A percentile compares a stretch with the other conserved stretches of the same genome.
Evolutionary conservation across 768 basidiomycete genomes (phyloP).

Genomic region (Lactifluus subvellereus): DNA sequence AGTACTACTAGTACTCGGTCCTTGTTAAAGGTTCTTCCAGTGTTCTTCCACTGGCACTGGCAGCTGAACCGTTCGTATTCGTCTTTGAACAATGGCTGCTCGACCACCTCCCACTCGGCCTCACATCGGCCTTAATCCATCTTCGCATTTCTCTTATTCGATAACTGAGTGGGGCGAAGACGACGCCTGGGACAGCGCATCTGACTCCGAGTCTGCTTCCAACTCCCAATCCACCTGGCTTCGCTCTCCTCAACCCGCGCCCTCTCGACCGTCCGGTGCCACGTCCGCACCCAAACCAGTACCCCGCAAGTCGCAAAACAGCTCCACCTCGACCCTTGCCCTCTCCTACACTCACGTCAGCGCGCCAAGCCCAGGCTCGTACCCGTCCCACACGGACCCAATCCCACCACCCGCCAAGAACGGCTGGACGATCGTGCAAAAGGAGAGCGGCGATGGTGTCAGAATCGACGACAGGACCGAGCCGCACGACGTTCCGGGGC

Average conservation of each 20-base stretch:
- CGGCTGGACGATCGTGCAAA: conserved; percentile 25
- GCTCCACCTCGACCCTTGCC: conserved; percentile 24
- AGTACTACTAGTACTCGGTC: not conserved
- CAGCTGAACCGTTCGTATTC: too few species aligned
- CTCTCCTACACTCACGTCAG: conserved; percentile 25
- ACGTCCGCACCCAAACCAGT: conserved; percentile 19
- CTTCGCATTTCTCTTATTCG: conserved; percentile 24
- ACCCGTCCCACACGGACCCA: conserved; percentile 17
- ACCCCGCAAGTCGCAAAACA: conserved; percentile 17
- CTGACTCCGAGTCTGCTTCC: conserved; percentile 28
- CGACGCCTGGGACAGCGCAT: conserved; percentile 34
- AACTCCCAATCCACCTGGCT: conserved; percentile 16
- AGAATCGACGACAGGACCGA: not conserved
- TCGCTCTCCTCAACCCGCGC: conserved; percentile 12
- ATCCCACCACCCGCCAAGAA: conserved; percentile 16
- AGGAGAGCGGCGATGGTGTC: not conserved
- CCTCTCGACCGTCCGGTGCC: conserved; percentile 1
- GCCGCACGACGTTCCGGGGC: not conserved
- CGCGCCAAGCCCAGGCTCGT: conserved; percentile 20
- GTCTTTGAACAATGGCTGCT: conserved; percentile 16
- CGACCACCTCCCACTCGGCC: conserved; percentile 27
- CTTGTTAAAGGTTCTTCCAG: not conserved
- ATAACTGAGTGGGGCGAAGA: conserved; percentile 31
- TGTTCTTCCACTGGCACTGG: too few species aligned
- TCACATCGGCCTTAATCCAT: conserved; percentile 25